A percentile compares a stretch with the other conserved stretches of the same genome.
phyloP scores from a whole-genome alignment of 768 basidiomycete genomes.

The Xerocomus brunneocitrinus region DNA sequence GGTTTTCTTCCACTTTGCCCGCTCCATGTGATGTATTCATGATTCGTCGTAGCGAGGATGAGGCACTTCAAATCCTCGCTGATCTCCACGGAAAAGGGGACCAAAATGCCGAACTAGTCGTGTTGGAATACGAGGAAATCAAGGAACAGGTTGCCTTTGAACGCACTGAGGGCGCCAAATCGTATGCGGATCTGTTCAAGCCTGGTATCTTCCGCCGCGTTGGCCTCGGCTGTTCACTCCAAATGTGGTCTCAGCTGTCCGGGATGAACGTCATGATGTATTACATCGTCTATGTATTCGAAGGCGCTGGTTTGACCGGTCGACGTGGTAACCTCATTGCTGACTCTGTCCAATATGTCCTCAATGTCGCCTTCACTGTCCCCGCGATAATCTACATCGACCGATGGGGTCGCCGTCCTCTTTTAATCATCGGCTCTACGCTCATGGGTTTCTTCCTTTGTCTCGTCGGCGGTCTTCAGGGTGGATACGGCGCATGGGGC shows the following conservation, averaged over 20 bases:
- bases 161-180: slow-evolving; percentile 65
- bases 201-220: slow-evolving; percentile 67
- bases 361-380: slow-evolving; percentile 39
- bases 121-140: slow-evolving; percentile 70
- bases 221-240: slow-evolving; percentile 61
- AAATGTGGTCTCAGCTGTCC: slow-evolving; percentile 76
- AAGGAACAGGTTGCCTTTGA: slow-evolving; percentile 52
- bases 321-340: slow-evolving; percentile 72
- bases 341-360: slow-evolving; percentile 55
- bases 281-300: slow-evolving; percentile 61
- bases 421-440: slow-evolving; percentile 60
- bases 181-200: slow-evolving; percentile 61
- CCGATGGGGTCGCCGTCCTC: slow-evolving; percentile 74
- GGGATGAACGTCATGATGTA: slow-evolving; percentile 84
- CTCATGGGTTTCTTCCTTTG: slow-evolving; percentile 75
- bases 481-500: slow-evolving; percentile 61
- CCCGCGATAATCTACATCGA: slow-evolving; percentile 64
- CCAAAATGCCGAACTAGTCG: slow-evolving; percentile 53
- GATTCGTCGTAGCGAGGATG: slow-evolving; percentile 32
- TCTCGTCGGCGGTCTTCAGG: slow-evolving; percentile 75
- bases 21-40: not conserved
- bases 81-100: slow-evolving; percentile 68
- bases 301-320: slow-evolving; percentile 73
- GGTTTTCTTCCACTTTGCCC: not conserved
- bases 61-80: slow-evolving; percentile 68